Conservation (phyloP, 805 yeast species). For the Starmerella gropengiesseri region DNA sequence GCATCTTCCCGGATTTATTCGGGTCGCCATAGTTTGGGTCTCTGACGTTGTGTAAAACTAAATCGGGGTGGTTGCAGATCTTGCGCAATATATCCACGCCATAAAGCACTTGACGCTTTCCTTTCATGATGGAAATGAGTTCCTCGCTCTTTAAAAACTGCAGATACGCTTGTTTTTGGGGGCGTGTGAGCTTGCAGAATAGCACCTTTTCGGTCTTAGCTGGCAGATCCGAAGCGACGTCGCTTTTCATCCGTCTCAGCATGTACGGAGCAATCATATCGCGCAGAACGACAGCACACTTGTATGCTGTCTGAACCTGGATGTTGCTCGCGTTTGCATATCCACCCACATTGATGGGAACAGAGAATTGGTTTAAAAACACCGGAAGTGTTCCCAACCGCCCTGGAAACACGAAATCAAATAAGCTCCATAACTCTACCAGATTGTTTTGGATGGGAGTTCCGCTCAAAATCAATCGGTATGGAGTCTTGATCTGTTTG, state of each 20-base stretch:
- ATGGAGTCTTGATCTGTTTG: slow-evolving; percentile 73
- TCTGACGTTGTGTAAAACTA: slow-evolving; percentile 41
- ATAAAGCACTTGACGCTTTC: slow-evolving; percentile 68
- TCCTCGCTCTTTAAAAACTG: slow-evolving; percentile 70
- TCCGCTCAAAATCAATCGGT: slow-evolving; percentile 81
- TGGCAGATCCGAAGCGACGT: slow-evolving; percentile 91
- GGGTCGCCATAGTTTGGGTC: slow-evolving; percentile 36
- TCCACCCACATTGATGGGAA: slow-evolving; percentile 94
- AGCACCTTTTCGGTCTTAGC: slow-evolving; percentile 87
- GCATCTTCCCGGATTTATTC: slow-evolving; percentile 72
- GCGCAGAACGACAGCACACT: slow-evolving; percentile 83
- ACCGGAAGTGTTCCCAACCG: slow-evolving; percentile 89
- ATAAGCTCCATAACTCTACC: slow-evolving; percentile 85
- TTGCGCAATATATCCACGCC: slow-evolving; percentile 87
- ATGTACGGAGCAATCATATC: slow-evolving; percentile 85
- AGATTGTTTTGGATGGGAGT: slow-evolving; percentile 94
- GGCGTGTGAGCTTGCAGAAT: slow-evolving; percentile 72
- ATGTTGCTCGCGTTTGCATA: slow-evolving; percentile 94
- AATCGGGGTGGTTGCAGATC: slow-evolving; percentile 93
- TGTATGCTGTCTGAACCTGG: slow-evolving; percentile 92
- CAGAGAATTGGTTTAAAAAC: slow-evolving; percentile 81
- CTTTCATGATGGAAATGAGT: slow-evolving; percentile 54
- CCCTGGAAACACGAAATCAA: slow-evolving; percentile 93
- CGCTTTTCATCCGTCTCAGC: slow-evolving; percentile 75
- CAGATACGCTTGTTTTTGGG: slow-evolving; percentile 63